Conservation (phyloP, 2,329 filamentous ascomycete genomes). For the Albophoma yamanashiensis region DNA sequence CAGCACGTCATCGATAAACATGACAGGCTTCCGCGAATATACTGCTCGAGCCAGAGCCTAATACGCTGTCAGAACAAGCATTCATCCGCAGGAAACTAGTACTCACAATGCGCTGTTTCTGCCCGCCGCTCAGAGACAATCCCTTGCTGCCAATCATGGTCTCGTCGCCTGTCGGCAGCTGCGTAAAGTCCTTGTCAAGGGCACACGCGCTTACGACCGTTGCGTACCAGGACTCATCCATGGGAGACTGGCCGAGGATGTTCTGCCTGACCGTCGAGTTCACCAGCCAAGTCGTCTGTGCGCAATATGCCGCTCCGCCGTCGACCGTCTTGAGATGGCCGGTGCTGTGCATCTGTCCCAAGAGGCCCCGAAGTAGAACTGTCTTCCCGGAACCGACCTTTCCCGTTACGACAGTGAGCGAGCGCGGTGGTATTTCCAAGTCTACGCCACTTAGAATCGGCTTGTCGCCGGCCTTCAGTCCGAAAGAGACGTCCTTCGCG, state of each 20-base stretch:
- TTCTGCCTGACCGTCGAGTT: constrained; percentile 7
- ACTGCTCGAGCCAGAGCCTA: neutral
- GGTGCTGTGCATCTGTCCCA: constrained; percentile 5
- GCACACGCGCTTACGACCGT: constrained; percentile 5
- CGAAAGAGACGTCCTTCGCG: neutral
- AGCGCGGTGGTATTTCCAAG: neutral
- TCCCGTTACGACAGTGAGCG: constrained; percentile 7
- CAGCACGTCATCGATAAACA: neutral
- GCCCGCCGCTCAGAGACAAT: neutral
- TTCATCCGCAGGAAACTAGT: neutral
- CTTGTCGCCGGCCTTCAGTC: neutral
- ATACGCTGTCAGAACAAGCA: neutral
- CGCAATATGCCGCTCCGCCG: constrained; percentile 6
- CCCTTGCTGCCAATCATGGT: neutral
- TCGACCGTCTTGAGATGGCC: neutral
- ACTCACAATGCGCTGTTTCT: neutral
- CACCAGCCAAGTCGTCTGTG: constrained; percentile 8
- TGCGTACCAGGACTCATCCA: constrained; percentile 7
- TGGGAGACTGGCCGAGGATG: constrained; percentile 4
- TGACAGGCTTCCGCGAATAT: neutral
- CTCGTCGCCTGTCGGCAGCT: constrained; percentile 6
- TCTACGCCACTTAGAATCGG: neutral
- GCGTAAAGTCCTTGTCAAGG: constrained; percentile 5
- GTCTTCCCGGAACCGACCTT: constrained; percentile 11
- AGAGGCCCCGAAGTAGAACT: constrained; percentile 3